phyloP scores from a whole-genome alignment of 768 basidiomycete species.

The Trametes cinnabarina region DNA sequence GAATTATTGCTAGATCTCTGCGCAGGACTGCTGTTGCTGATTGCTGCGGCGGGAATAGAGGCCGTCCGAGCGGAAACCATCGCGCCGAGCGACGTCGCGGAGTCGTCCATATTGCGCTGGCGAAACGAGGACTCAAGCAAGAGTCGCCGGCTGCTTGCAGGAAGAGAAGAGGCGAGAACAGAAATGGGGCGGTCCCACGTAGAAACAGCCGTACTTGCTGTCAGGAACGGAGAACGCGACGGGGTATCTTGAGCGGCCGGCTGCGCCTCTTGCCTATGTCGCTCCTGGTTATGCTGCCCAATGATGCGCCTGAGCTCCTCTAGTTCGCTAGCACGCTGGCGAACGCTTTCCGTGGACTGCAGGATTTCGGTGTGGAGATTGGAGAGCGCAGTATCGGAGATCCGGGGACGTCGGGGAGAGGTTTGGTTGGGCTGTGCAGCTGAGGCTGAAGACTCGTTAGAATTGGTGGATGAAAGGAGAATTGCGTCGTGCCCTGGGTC shows the following conservation, averaged over 20 bases:
- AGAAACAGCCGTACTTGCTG: background rate
- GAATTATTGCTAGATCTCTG: background rate
- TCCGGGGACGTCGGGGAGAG: background rate
- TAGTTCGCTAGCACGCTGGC: conserved; percentile 6
- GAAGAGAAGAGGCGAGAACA: background rate
- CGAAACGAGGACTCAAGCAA: conserved; percentile 1
- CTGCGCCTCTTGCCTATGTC: background rate
- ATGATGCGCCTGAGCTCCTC: conserved; percentile 16
- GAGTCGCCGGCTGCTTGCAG: background rate
- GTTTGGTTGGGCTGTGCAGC: background rate
- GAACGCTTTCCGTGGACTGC: conserved; percentile 8
- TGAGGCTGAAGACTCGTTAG: background rate
- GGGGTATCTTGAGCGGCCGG: background rate
- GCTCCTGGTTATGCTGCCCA: conserved; percentile 2
- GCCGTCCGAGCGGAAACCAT: conserved; percentile 9
- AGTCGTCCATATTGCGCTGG: background rate
- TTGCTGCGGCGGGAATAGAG: background rate
- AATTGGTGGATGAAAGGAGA: conserved; percentile 16
- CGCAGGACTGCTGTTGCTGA: background rate
- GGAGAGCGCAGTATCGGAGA: conserved; percentile 1
- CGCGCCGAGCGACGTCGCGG: conserved; percentile 12
- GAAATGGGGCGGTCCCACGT: background rate
- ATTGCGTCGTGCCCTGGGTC: conserved; percentile 28
- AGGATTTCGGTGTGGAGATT: conserved; percentile 4
- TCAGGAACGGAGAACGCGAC: background rate